Conservation (phyloP, 2,329 filamentous ascomycete species). For the Colletotrichum nymphaeae region DNA sequence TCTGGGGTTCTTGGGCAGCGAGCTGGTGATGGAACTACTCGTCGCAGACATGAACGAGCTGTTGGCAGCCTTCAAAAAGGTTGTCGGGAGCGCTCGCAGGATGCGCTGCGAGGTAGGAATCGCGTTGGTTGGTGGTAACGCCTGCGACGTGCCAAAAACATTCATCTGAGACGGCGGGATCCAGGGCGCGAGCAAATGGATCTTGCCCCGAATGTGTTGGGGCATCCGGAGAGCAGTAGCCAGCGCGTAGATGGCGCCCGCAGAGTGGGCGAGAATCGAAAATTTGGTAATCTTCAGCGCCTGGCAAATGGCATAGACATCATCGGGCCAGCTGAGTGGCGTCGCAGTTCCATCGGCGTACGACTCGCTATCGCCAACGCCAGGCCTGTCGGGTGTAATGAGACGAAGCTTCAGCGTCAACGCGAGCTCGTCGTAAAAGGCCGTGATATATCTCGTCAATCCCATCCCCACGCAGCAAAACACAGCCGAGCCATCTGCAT, state of each 20-base stretch:
- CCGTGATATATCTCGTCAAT: slow-evolving; percentile 92
- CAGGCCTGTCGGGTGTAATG: slow-evolving; percentile 93
- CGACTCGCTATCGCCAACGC: slow-evolving; percentile 90
- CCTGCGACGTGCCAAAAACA: slow-evolving; percentile 78
- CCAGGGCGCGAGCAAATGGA: slow-evolving; percentile 95
- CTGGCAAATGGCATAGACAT: slow-evolving; percentile 95
- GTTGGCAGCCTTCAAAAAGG: slow-evolving; percentile 93
- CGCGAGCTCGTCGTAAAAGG: slow-evolving; percentile 97
- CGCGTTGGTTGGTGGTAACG: slow-evolving; percentile 82
- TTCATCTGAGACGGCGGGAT: slow-evolving; percentile 96
- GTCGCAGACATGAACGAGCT: slow-evolving; percentile 95
- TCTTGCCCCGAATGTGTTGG: slow-evolving; percentile 92
- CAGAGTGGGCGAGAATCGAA: slow-evolving; percentile 94
- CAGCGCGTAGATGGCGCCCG: slow-evolving; percentile 96
- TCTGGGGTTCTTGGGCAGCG: slow-evolving; percentile 74
- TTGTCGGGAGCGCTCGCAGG: slow-evolving; percentile 87
- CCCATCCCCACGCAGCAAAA: slow-evolving; percentile 99
- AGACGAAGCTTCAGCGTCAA: slow-evolving; percentile 87
- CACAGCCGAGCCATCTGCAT: slow-evolving; percentile 89
- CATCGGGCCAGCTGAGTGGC: slow-evolving; percentile 89
- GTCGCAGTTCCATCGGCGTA: slow-evolving; percentile 86
- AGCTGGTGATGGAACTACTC: slow-evolving; percentile 85
- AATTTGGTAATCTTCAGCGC: slow-evolving; percentile 94
- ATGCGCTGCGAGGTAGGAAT: slow-evolving; percentile 94
- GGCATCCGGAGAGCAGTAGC: slow-evolving; percentile 96